Percentiles rank a stretch among this genome's conserved stretches.
phyloP scores from a whole-genome alignment of 768 basidiomycete species.

The Suillus occidentalis region DNA sequence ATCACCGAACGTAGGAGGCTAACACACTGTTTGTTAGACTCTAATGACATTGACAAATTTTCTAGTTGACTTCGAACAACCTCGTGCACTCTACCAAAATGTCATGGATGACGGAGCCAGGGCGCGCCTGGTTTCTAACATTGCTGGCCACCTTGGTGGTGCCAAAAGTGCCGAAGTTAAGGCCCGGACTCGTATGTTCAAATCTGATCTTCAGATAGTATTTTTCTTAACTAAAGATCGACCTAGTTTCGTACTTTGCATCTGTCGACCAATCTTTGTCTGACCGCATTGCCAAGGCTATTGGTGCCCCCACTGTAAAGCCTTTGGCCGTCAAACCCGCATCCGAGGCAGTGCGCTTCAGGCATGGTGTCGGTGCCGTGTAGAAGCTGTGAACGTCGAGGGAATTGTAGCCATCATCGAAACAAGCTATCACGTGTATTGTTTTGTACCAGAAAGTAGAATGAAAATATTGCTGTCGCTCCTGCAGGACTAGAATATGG shows the following conservation, averaged over 20 bases:
- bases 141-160: slow-evolving; percentile 58
- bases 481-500: not conserved
- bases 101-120: slow-evolving; percentile 66
- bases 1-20: slow-evolving; percentile 72
- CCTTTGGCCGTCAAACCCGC: slow-evolving; percentile 67
- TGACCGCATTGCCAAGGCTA: slow-evolving; percentile 75
- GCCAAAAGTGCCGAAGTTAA: slow-evolving; percentile 65
- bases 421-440: slow-evolving; percentile 2
- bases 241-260: slow-evolving; percentile 73
- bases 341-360: slow-evolving; percentile 54
- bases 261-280: slow-evolving; percentile 74
- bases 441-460: not conserved
- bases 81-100: slow-evolving; percentile 63
- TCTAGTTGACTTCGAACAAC: slow-evolving; percentile 83
- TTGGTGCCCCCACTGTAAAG: slow-evolving; percentile 56
- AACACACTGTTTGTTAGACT: not conserved
- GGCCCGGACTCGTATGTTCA: slow-evolving; percentile 61
- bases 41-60: not conserved
- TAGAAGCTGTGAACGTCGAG: not conserved
- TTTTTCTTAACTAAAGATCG: slow-evolving; percentile 5
- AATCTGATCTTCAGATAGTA: not conserved
- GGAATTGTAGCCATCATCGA: not conserved
- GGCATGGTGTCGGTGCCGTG: slow-evolving; percentile 15
- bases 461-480: not conserved
- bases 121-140: slow-evolving; percentile 64